Conservation (phyloP, 2,329 filamentous ascomycete species). For the Tricladium varicosporioides region DNA sequence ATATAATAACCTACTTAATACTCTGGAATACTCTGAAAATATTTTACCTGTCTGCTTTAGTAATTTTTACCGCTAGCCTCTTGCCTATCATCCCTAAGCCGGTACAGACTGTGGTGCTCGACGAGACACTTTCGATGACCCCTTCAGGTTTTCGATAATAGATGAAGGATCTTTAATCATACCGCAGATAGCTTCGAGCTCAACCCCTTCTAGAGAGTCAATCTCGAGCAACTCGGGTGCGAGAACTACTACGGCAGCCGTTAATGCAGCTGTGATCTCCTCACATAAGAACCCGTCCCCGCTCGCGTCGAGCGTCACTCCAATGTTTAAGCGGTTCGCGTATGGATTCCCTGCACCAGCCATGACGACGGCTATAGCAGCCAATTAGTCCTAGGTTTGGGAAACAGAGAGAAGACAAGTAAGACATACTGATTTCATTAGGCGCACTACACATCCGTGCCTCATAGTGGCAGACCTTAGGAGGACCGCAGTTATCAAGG, state of each 20-base stretch:
- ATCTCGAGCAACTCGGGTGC: not conserved
- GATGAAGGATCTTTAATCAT: not conserved
- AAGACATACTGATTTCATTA: not conserved
- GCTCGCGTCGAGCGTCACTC: not conserved
- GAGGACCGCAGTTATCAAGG: not conserved
- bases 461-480: not conserved
- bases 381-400: not conserved
- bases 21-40: not conserved
- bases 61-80: not conserved
- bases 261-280: not conserved
- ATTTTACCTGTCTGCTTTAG: not conserved
- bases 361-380: not conserved
- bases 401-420: not conserved
- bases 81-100: not conserved
- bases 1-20: not conserved
- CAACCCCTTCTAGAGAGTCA: not conserved
- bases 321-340: not conserved
- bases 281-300: not conserved
- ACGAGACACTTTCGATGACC: not conserved
- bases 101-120: not conserved
- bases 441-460: not conserved
- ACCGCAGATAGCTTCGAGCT: not conserved
- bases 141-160: not conserved
- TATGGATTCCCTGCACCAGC: not conserved
- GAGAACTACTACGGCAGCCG: not conserved